Evolutionary conservation across 768 basidiomycete genomes (phyloP), one percentile per base, ranked within the genome.

Genomic region (Lactarius pseudohatsudake): DNA sequence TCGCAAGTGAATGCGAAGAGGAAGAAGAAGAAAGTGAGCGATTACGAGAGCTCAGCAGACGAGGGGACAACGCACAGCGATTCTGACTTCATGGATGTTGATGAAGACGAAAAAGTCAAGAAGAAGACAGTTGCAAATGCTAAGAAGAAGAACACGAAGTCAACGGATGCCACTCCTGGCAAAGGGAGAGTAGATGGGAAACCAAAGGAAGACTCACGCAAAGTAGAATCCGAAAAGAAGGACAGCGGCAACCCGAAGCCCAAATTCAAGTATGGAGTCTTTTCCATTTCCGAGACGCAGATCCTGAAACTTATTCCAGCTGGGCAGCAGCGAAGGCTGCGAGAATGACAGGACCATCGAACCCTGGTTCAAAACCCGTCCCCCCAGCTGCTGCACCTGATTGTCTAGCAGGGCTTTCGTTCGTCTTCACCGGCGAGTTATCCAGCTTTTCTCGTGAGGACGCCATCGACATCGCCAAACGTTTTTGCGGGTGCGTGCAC

Each of bases 341-440:
- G 18, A 85, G 85, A 71, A 72, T 82, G 0, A 84, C 86, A 0
- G 85, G 86, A 0, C 88, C 88, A 0, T 75, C 79, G n/a, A 80
- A 78, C 58, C 79, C 80, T 1, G 88, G 88, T 0, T 82, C 84
- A 20, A 89, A 87, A 73, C 75, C 80, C 16, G 78, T 89, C 5
- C 90, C 90, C 0, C 84, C 89, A 30, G 79, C 81, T n/a, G 89
- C 84, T 16, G 82, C 92, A 26, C 91, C 92, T 0, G 86, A 94
- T 54, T 94, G 92, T 73, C 81, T 99, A 10, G 84, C 88, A 0
- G 96, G 96, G 0, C 81, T 98, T 28, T 83, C 93, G 0, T 90
- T 99, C 73, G 96, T 99, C 26, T 99, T 99, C 70, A 98, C 97
- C 0, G 97, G 96, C 18, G 96, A 99, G 72, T 77, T 98, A 56